Evolutionary conservation across 2,329 filamentous ascomycete species (phyloP), one percentile per base, ranked within the genome.

Genomic region (Lasiodiplodia hormozganensis): DNA sequence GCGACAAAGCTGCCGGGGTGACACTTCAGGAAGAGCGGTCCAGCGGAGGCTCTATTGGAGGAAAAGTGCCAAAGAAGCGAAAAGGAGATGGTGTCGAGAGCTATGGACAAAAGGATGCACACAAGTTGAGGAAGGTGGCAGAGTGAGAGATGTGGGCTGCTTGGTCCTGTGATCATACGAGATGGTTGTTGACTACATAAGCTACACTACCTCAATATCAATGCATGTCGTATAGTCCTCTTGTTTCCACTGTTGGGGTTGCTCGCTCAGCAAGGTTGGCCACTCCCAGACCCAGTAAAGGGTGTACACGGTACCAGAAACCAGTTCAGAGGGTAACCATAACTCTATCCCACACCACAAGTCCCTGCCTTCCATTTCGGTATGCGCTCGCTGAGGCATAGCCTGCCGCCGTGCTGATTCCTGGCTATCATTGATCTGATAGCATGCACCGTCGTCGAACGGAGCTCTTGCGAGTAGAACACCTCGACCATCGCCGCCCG

Each of bases 241-340:
- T 71, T 85, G 82, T 70, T 85, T 85, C 70, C 80, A 81, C 11
- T 86, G 72, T 0, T 79, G 79, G 25, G 80, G 71, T 75, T 79
- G 70, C 77, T 79, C 47, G 75, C 76, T 75, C 10, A 77, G 69
- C 8, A 71, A 73, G n/a, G 88, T 90, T 3, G 91, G 90, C 93
- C 94, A 99, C 79, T 97, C 91, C 96, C 96, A 98, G 56, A 97
- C 90, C 95, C 95, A 98, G 84, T 97, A 97, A 64, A 97, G 82
- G 3, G 94, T 95, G 78, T 94, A 92, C 34, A 85, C 85, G 38
- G 89, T 86, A 56, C 89, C 88, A 11, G 84, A 78, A 18, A 85
- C 79, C 58, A 88, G 82, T 72, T 91, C 86, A 4, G 83, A 76
- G 0, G 96, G 96, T 18, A 99, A 83, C 74, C 89, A 85, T 58